phyloP scores from a whole-genome alignment of 768 basidiomycete genomes.

The Heimioporus sp. region DNA sequence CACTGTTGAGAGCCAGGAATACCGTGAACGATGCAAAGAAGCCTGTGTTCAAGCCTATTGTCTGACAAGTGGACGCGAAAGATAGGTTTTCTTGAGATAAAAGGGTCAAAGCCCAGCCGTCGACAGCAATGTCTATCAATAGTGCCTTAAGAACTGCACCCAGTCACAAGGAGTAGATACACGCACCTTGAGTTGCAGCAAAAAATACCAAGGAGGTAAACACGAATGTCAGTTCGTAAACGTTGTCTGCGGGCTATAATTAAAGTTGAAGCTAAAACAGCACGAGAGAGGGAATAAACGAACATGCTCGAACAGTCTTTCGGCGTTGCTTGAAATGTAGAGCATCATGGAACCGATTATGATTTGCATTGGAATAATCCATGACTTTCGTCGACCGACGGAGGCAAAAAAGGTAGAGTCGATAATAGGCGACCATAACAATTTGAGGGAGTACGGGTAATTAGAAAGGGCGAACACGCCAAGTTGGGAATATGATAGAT shows the following conservation, averaged over 20 bases:
- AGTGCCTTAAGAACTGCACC: slow-evolving; percentile 13
- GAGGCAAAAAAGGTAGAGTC: slow-evolving; percentile 83
- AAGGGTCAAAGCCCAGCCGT: slow-evolving; percentile 84
- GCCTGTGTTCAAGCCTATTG: slow-evolving; percentile 93
- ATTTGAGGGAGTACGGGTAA: slow-evolving; percentile 95
- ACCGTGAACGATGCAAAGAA: slow-evolving; percentile 97
- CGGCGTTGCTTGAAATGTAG: slow-evolving; percentile 70
- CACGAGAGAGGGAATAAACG: slow-evolving; percentile 12
- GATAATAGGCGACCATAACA: slow-evolving; percentile 97
- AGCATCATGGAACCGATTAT: slow-evolving; percentile 85
- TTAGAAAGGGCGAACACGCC: slow-evolving; percentile 90
- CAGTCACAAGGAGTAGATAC: background rate
- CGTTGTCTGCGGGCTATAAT: slow-evolving; percentile 74
- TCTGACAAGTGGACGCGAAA: slow-evolving; percentile 97
- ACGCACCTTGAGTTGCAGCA: slow-evolving; percentile 92
- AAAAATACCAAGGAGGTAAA: slow-evolving; percentile 92
- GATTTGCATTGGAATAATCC: slow-evolving; percentile 97
- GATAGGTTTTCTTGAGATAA: slow-evolving; percentile 93
- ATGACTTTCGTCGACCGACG: slow-evolving; percentile 93
- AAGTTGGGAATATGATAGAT: slow-evolving; percentile 95
- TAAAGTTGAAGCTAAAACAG: slow-evolving; percentile 10
- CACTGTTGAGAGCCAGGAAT: slow-evolving; percentile 94
- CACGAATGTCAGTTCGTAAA: slow-evolving; percentile 72
- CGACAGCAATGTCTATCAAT: slow-evolving; percentile 87
- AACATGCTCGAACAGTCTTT: slow-evolving; percentile 79